These are phyloP conservation scores for Corinectria fuckeliana DNA, from an alignment of 2,329 filamentous ascomycete species.

Conservation along the genomic window DNA sequence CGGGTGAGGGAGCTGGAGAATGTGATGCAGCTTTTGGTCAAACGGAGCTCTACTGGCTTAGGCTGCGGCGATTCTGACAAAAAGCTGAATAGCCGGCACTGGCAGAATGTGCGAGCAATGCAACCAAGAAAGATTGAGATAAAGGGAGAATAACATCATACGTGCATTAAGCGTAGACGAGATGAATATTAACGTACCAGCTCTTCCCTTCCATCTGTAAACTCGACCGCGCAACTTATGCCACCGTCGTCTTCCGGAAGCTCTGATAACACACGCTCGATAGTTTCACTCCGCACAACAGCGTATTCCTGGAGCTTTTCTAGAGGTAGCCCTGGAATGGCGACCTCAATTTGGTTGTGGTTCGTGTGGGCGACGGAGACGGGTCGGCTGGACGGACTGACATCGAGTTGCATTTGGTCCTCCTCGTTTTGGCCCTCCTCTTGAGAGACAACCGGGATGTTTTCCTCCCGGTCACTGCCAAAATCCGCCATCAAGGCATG, in stretches of 20 bases:
- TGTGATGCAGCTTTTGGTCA: neutral
- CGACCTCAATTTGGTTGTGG: constrained; percentile 38
- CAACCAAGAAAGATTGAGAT: neutral
- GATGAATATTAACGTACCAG: constrained; percentile 47
- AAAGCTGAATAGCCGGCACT: neutral
- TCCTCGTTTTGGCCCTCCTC: neutral
- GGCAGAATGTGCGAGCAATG: neutral
- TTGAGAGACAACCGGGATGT: neutral
- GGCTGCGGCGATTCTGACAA: neutral
- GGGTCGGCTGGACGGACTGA: neutral
- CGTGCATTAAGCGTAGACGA: neutral
- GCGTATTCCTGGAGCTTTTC: constrained; percentile 42
- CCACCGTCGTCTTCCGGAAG: constrained; percentile 34
- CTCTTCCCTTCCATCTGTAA: constrained; percentile 53
- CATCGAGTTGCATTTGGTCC: neutral
- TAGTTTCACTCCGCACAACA: constrained; percentile 43
- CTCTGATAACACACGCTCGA: constrained; percentile 47
- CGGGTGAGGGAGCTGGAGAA: neutral
- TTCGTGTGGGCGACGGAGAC: neutral
- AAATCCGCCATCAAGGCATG: constrained; percentile 15
- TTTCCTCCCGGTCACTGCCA: neutral
- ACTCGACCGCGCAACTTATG: constrained; percentile 48
- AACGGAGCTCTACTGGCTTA: neutral
- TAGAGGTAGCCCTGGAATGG: constrained; percentile 37
- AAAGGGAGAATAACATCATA: constrained; percentile 1